A percentile compares a stretch with the other conserved stretches of the same genome.
Evolutionary conservation across 495 filamentous ascomycete species (phyloP).

Genomic region (Entonaema liquescens): DNA sequence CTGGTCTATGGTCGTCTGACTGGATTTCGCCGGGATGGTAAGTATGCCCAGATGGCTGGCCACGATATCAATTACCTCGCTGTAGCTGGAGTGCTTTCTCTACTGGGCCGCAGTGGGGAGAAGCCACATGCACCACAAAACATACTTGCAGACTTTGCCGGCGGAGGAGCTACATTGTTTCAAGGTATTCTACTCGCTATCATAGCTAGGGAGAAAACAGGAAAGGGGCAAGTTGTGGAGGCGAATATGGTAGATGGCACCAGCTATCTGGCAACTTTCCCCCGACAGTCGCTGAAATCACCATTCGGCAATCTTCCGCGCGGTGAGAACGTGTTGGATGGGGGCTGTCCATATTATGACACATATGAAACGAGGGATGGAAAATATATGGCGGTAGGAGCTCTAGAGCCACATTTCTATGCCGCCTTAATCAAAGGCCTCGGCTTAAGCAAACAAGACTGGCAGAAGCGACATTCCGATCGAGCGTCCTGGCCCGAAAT

Average conservation of each 20-base stretch:
- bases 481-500: constrained; percentile 71
- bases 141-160: constrained; percentile 88
- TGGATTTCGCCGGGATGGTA: constrained; percentile 86
- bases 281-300: constrained; percentile 68
- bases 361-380: constrained; percentile 87
- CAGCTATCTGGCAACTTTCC: constrained; percentile 78
- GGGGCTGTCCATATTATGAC: constrained; percentile 87
- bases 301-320: constrained; percentile 67
- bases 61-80: constrained; percentile 98
- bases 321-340: constrained; percentile 82
- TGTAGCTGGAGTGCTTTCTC: constrained; percentile 78
- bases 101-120: constrained; percentile 74
- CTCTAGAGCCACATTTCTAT: constrained; percentile 89
- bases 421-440: constrained; percentile 70
- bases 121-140: constrained; percentile 84
- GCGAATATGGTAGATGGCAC: constrained; percentile 96
- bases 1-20: constrained; percentile 86
- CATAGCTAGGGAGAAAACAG: constrained; percentile 63
- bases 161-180: constrained; percentile 83
- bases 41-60: constrained; percentile 88
- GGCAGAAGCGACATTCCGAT: constrained; percentile 65
- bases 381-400: constrained; percentile 87
- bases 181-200: constrained; percentile 72
- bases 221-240: constrained; percentile 86
- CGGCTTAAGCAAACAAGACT: constrained; percentile 58